Base-by-base conservation (phyloP, 139 green algal species). In the Chlorella sp. region DNA sequence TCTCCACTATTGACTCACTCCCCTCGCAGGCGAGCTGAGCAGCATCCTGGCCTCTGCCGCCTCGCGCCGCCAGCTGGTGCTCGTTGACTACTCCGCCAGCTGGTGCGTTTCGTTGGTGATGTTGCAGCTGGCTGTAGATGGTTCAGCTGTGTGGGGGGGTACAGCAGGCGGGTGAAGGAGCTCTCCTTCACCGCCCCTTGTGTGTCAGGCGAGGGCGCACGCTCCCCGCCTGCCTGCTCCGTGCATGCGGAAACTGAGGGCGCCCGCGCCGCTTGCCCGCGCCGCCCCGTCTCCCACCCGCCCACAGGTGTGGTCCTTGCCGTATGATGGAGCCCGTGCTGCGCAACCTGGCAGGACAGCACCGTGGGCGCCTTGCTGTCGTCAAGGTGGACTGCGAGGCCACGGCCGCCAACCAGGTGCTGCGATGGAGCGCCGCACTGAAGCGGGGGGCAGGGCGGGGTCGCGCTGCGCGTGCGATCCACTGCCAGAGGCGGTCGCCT, bases 321-420 rank as follows among this genome's bases (percentile, higher is more conserved):
- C 53, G 76, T 38, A 68, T 71, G 45, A 74, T 88, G 45, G 55
- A 35, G 59, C 83, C 75, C 15, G 63, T 87, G 45, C 59, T 84
- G 42, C 50, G 31, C 12, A 40, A 61, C 33, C 59, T 83, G 56
- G 75, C 75, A 5, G 1, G 27, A 15, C 67, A 83, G 60, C 70
- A 76, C 55, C 42, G 17, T 31, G 55, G 53, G 25, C 45, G 67
- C 4, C 35, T 87, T 43, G 79, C 48, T 2, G 65, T 86, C 3
- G 59, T 77, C 48, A 86, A 87, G 67, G 67, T 86, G 23, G 73
- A 87, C 61, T 82, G 73, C 65, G 82, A 87, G 66, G 65, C 67
- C 36, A 76, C 67, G 8, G 9, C 50, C 12, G 72, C 42, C 58
- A 87, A 87, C 66, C 41, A 60, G 40, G 58, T n/a, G n/a, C n/a